A percentile compares a stretch with the other conserved stretches of the same genome.
phyloP scores from a whole-genome alignment of 2,329 filamentous ascomycete genomes.

The Parastagonospora nodorum region DNA sequence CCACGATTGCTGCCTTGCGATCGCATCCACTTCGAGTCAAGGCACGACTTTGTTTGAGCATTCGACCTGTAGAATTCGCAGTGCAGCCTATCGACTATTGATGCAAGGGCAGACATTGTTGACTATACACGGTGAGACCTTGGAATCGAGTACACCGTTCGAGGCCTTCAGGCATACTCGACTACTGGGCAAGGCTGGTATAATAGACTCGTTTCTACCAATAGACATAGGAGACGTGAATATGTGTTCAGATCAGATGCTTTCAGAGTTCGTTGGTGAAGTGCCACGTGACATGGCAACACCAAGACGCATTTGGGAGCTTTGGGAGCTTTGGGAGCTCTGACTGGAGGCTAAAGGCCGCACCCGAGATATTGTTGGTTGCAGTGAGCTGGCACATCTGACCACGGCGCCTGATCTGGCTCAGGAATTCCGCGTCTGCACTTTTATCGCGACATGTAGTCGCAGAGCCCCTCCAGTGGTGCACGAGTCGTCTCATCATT shows the following conservation, averaged over 20 bases:
- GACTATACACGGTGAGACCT: too few relatives aligned
- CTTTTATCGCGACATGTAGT: slow-evolving; percentile 20
- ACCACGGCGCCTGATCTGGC: slow-evolving; percentile 25
- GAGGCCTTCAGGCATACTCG: too few relatives aligned
- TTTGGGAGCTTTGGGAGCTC: neutral
- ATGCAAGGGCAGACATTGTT: too few relatives aligned
- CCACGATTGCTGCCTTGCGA: neutral
- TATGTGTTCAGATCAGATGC: too few relatives aligned
- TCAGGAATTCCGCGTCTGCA: neutral
- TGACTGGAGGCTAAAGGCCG: slow-evolving; percentile 2
- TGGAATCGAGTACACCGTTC: too few relatives aligned
- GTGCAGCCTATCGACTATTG: too few relatives aligned
- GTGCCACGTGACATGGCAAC: neutral
- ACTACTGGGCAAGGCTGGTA: too few relatives aligned
- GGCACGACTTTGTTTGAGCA: neutral
- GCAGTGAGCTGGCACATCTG: slow-evolving; percentile 24
- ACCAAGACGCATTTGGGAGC: neutral
- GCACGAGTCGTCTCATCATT: slow-evolving; percentile 18
- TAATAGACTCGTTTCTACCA: too few relatives aligned
- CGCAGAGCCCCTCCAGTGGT: neutral
- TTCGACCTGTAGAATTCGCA: too few relatives aligned
- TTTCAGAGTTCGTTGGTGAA: neutral
- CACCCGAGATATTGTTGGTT: slow-evolving; percentile 12
- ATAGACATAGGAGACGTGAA: too few relatives aligned
- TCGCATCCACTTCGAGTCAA: neutral